These are phyloP conservation scores for Rhamnella rubrinervis DNA, from an alignment of 331 rosid species.

Conservation along the genomic window DNA sequence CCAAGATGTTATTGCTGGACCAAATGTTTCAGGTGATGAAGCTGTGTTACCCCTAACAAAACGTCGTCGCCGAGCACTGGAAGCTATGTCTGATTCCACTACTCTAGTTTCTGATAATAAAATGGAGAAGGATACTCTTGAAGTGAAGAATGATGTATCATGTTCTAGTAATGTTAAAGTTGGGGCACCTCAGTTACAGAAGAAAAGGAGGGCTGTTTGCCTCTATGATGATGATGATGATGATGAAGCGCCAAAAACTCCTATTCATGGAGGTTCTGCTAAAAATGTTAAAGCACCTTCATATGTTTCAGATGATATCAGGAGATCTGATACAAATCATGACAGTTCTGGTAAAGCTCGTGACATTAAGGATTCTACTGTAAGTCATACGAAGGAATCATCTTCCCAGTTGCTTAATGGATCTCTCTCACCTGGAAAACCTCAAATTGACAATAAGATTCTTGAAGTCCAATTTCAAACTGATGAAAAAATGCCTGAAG, in stretches of 20 bases:
- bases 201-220: slow-evolving; percentile 84
- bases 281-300: slow-evolving; percentile 48
- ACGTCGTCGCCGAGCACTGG: slow-evolving; percentile 45
- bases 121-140: slow-evolving; percentile 35
- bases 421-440: slow-evolving; percentile 34
- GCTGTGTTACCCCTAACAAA: slow-evolving; percentile 46
- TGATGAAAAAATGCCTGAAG: slow-evolving; percentile 39
- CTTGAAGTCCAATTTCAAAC: slow-evolving; percentile 22
- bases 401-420: slow-evolving; percentile 41
- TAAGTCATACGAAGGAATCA: slow-evolving; percentile 41
- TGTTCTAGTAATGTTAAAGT: slow-evolving; percentile 32
- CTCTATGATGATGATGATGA: slow-evolving; percentile 68
- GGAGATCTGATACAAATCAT: slow-evolving; percentile 34
- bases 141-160: slow-evolving; percentile 37
- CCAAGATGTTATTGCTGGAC: slow-evolving; percentile 38
- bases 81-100: slow-evolving; percentile 54
- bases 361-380: slow-evolving; percentile 36
- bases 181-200: slow-evolving; percentile 38
- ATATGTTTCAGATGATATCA: slow-evolving; percentile 45
- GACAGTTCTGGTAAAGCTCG: slow-evolving; percentile 43
- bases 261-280: slow-evolving; percentile 81
- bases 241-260: slow-evolving; percentile 79
- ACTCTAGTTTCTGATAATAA: slow-evolving; percentile 44
- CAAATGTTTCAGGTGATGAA: slow-evolving; percentile 48
- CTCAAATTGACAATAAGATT: slow-evolving; percentile 1